Evolutionary conservation across 495 filamentous ascomycete genomes (phyloP).

Genomic region (Articulospora tetracladia): DNA sequence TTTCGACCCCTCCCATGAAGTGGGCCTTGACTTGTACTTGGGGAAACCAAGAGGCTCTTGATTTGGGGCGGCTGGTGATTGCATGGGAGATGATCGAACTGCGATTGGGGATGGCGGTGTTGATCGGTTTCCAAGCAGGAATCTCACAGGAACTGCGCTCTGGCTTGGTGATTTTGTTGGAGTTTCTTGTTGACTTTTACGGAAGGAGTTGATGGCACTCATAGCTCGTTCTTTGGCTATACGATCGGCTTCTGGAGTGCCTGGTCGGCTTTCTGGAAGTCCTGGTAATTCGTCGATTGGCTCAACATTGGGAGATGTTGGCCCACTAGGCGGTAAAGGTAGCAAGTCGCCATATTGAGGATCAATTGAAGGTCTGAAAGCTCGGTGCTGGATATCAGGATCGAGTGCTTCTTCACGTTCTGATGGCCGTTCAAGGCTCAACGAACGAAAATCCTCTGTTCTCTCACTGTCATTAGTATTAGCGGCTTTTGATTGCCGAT

Average conservation of each 20-base stretch:
- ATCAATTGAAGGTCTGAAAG: slow-evolving; percentile 53
- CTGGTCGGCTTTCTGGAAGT: slow-evolving; percentile 49
- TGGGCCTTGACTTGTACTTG: slow-evolving; percentile 36
- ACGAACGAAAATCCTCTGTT: slow-evolving; percentile 4
- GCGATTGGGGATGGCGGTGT: slow-evolving; percentile 38
- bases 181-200: slow-evolving; percentile 20
- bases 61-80: slow-evolving; percentile 30
- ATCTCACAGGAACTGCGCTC: slow-evolving; percentile 39
- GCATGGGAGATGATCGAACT: slow-evolving; percentile 32
- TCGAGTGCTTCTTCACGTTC: slow-evolving; percentile 30
- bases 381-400: slow-evolving; percentile 43
- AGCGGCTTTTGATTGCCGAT: slow-evolving; percentile 30
- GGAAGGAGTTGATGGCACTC: slow-evolving; percentile 3
- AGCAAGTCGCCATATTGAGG: slow-evolving; percentile 52
- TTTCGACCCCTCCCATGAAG: slow-evolving; percentile 44
- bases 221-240: slow-evolving; percentile 8
- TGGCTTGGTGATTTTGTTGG: slow-evolving; percentile 40
- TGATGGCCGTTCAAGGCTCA: neutral
- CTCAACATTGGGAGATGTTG: slow-evolving; percentile 29
- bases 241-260: slow-evolving; percentile 34
- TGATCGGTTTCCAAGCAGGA: slow-evolving; percentile 40
- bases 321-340: slow-evolving; percentile 48
- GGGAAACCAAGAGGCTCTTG: slow-evolving; percentile 26
- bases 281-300: slow-evolving; percentile 33
- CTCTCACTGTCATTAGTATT: slow-evolving; percentile 11